Evolutionary conservation across 2,329 filamentous ascomycete genomes (phyloP), one percentile per base, ranked within the genome.

Genomic region (Metarhizium humberi): DNA sequence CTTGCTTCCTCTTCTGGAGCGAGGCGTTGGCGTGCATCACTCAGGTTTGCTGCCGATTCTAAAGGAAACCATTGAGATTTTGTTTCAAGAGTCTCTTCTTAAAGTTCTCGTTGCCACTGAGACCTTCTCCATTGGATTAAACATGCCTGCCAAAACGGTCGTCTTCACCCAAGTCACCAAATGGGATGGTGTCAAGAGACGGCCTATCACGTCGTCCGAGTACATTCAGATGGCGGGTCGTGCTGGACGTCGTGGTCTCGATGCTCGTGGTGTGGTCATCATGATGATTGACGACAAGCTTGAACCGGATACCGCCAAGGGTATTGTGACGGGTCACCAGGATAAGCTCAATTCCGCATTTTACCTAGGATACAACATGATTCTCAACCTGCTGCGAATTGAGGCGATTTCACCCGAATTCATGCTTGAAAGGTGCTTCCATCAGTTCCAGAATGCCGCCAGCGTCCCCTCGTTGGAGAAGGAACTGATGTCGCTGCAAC

Each of bases 281-380:
- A 97, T 99, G 90, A 97, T 99, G 92, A 88, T 99, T 59, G 88
- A 95, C 66, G 89, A 95, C 70, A 90, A 94, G 74, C 92, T 99
- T 76, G 94, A 99, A 66, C 94, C 94, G 1, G 85, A 90, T 2
- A 85, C 87, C n/a, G 92, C 94, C 46, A 95, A 95, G 72, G 86
- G 89, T 60, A 96, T 99, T 63, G 94, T 99, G 13, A 90, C 94
- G 53, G 94, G 94, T 62, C 88, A 96, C 67, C 94, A 99, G 70
- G 95, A 99, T 71, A 91, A 92, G 62, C 84, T 99, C 34, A 97
- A 97, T 73, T 97, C 94, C 3, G 94, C 94, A 1, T 99, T 99
- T 73, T 90, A 99, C 69, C 80, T 99, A 16, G 92, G 94, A 36
- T 99, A 99, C 78, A 99, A 99, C 75, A 99, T 99, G 94, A 90